Conservation (phyloP, 1,284 basidiomycete species). For the Boletus sp. region DNA sequence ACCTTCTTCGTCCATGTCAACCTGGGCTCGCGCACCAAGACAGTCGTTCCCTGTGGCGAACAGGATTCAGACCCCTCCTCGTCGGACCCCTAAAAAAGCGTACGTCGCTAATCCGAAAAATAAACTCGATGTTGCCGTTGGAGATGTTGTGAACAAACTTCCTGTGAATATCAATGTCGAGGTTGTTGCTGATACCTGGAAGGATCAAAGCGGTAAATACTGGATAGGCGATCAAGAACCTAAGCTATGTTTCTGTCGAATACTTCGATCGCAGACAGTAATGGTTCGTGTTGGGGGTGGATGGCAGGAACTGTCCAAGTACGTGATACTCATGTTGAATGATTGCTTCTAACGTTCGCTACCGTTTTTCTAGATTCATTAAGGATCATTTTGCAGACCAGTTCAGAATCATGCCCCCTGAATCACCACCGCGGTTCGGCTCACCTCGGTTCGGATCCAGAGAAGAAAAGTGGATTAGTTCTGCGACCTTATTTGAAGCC, state of each 20-base stretch:
- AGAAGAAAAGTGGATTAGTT: slow-evolving; percentile 80
- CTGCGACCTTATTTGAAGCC: slow-evolving; percentile 61
- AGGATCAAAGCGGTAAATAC: slow-evolving; percentile 89
- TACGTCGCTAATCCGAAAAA: slow-evolving; percentile 85
- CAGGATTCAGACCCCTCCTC: slow-evolving; percentile 44
- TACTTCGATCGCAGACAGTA: slow-evolving; percentile 86
- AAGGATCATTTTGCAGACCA: slow-evolving; percentile 80
- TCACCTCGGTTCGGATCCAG: slow-evolving; percentile 38
- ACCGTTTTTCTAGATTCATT: slow-evolving; percentile 61
- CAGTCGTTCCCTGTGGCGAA: slow-evolving; percentile 46
- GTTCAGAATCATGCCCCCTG: slow-evolving; percentile 58
- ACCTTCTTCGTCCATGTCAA: slow-evolving; percentile 46
- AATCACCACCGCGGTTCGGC: slow-evolving; percentile 47
- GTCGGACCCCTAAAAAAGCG: slow-evolving; percentile 48
- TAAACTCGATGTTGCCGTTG: slow-evolving; percentile 89
- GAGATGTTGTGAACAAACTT: slow-evolving; percentile 84
- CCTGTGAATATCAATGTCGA: slow-evolving; percentile 83
- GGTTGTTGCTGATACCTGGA: slow-evolving; percentile 80
- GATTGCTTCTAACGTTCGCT: neutral
- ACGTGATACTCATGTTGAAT: slow-evolving; percentile 28
- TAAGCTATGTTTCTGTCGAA: slow-evolving; percentile 87
- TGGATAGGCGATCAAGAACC: slow-evolving; percentile 91
- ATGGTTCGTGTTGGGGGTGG: slow-evolving; percentile 95
- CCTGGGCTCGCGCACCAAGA: slow-evolving; percentile 67
- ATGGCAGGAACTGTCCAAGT: slow-evolving; percentile 91